A percentile compares a stretch with the other conserved stretches of the same genome.
Evolutionary conservation across 2,329 filamentous ascomycete genomes (phyloP).

Genomic region (Remersonia thermophila): DNA sequence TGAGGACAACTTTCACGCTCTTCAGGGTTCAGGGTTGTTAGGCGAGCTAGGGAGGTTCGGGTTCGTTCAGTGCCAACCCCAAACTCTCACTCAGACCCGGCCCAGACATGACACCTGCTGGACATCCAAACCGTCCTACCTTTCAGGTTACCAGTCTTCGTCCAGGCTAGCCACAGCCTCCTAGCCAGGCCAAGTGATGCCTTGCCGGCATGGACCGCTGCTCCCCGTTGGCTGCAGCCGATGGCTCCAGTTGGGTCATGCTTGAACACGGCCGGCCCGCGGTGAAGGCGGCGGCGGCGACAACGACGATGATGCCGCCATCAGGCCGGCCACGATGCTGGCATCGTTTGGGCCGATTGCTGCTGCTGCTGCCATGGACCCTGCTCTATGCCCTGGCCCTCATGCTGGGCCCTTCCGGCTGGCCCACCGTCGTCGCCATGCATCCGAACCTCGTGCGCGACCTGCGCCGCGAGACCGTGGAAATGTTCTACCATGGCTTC

Average conservation of each 20-base stretch:
- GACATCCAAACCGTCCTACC: too few relatives aligned
- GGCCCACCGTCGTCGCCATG: conserved; percentile 37
- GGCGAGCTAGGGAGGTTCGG: background rate
- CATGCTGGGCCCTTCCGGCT: conserved; percentile 23
- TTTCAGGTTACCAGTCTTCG: too few relatives aligned
- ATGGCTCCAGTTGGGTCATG: too few relatives aligned
- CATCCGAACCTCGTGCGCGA: conserved; percentile 40
- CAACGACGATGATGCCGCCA: too few relatives aligned
- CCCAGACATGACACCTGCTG: too few relatives aligned
- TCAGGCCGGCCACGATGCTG: background rate
- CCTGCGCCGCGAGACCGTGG: conserved; percentile 47
- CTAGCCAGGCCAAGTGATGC: conserved; percentile 18
- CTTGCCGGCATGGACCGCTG: conserved; percentile 17
- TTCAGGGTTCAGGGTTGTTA: background rate
- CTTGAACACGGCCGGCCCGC: too few relatives aligned
- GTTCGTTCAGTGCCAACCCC: background rate
- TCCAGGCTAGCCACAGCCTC: too few relatives aligned
- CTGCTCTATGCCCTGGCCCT: too few relatives aligned
- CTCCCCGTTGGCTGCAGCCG: conserved; percentile 9
- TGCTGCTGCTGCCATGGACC: background rate
- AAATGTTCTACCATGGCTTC: conserved; percentile 95
- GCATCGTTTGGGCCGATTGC: background rate
- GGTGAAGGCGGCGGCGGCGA: too few relatives aligned
- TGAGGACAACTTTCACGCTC: too few relatives aligned
- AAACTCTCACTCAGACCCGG: background rate